phyloP scores from a whole-genome alignment of 306 rosid species.

The Quercus glauca region DNA sequence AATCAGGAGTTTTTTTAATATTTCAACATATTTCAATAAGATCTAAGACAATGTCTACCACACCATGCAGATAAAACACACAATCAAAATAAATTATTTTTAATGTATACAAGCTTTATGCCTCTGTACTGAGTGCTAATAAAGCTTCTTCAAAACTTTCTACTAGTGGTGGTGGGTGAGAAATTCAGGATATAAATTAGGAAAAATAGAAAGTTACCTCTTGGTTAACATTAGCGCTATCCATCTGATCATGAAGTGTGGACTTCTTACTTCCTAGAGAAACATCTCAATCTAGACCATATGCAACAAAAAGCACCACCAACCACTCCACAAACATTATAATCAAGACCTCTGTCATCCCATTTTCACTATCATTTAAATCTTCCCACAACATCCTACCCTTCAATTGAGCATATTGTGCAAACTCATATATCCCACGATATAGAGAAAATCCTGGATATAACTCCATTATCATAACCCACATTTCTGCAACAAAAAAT shows the following conservation, averaged over 20 bases:
- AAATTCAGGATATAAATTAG: background rate
- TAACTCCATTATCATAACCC: conserved; percentile 67
- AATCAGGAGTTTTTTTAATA: too few species aligned
- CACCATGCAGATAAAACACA: too few species aligned
- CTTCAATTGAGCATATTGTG: conserved; percentile 46
- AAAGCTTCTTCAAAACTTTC: background rate
- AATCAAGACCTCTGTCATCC: conserved; percentile 64
- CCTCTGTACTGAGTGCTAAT: background rate
- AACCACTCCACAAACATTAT: conserved; percentile 73
- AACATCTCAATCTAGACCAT: conserved; percentile 53
- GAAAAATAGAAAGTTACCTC: conserved; percentile 52
- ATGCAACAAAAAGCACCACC: conserved; percentile 52
- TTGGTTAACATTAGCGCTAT: conserved; percentile 66
- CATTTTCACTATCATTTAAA: conserved; percentile 55
- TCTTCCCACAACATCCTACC: conserved; percentile 76
- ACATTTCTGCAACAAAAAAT: conserved; percentile 34
- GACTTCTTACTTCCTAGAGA: conserved; percentile 63
- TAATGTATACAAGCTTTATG: background rate
- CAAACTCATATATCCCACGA: conserved; percentile 73
- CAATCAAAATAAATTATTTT: too few species aligned
- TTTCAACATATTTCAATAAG: too few species aligned
- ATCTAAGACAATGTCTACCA: too few species aligned
- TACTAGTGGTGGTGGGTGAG: background rate
- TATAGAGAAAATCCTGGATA: conserved; percentile 75
- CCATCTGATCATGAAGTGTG: conserved; percentile 54